Evolutionary conservation across 2,329 filamentous ascomycete genomes (phyloP).

Genomic region (Curvularia sp.): DNA sequence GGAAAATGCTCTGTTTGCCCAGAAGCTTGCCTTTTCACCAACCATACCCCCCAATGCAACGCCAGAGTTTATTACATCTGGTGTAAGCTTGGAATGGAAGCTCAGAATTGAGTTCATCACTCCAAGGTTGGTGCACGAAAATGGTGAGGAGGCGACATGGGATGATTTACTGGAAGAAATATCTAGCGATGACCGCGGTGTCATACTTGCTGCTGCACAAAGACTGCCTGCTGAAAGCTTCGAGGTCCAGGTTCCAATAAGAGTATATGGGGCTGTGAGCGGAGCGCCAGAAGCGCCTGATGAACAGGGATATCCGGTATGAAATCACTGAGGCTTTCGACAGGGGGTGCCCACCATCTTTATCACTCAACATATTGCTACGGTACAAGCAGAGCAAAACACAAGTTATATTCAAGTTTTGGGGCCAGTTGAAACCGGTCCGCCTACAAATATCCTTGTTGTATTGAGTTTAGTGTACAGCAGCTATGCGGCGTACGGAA

Average conservation of each 20-base stretch:
- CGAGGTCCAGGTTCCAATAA: slow-evolving; percentile 83
- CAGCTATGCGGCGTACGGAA: background rate
- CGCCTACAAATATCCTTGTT: background rate
- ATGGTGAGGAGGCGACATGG: slow-evolving; percentile 39
- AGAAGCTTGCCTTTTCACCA: slow-evolving; percentile 79
- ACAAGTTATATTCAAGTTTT: background rate
- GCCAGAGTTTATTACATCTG: slow-evolving; percentile 90
- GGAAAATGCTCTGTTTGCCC: slow-evolving; percentile 82
- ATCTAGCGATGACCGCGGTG: slow-evolving; percentile 78
- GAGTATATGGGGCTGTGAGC: slow-evolving; percentile 72
- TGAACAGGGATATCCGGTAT: slow-evolving; percentile 46
- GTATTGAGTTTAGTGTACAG: background rate
- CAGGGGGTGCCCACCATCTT: background rate
- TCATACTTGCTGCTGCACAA: slow-evolving; percentile 79
- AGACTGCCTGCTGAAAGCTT: slow-evolving; percentile 85
- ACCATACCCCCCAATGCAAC: slow-evolving; percentile 84
- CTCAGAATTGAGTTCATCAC: slow-evolving; percentile 93
- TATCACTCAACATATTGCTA: background rate
- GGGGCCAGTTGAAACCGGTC: background rate
- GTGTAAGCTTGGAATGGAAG: slow-evolving; percentile 86
- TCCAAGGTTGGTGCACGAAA: slow-evolving; percentile 59
- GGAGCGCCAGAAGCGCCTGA: slow-evolving; percentile 46
- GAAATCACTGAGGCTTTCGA: slow-evolving; percentile 10
- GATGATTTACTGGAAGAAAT: slow-evolving; percentile 76
- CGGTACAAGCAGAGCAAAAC: background rate